Base-by-base conservation (phyloP, 1,284 basidiomycete genomes). In the Pseudozyma sp. region DNA sequence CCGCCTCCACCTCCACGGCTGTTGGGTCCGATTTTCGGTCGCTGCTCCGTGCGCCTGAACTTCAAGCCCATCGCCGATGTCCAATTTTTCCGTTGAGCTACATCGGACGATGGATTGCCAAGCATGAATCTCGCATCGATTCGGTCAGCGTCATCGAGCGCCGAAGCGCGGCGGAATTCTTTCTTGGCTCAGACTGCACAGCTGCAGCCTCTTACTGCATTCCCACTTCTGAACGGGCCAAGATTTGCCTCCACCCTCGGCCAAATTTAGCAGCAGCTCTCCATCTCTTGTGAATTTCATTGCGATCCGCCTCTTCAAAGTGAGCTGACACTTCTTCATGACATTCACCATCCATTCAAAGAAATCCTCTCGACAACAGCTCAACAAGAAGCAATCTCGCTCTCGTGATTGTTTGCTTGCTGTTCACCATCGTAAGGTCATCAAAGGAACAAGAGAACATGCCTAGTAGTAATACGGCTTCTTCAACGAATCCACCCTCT, bases 401-500 rank as follows among this genome's bases (percentile, higher is more conserved):
- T 31, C 25, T 31, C 34, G 40, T 21, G 31, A 18, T 10, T 42
- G 38, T 18, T 50, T 47, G 49, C 56, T 56, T 45, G 19, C 51
- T 52, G 21, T 48, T 35, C 14, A 31, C 45, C 44, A 35, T 31
- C 59, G 10, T 12, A 12, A 13, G 45, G 21, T 18, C 25, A 25
- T 47, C 19, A 18, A 31, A 31, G 25, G 25, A 8, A 21, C 31
- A 34, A 47, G 49, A 44, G 62, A 64, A 19, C 57, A 70, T 60
- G 66, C 66, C 66, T 21, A 68, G 61, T 53, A 68, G 55, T 51
- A 65, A 58, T 19, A 57, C 51, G 3, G 10, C 42, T 5, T 51
- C 51, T 36, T 44, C 19, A 31, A 59, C 45, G 45, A 51, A 81
- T 2, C 51, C 84, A 25, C 14, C 18, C 19, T 21, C 21, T 86